Evolutionary conservation across 2,329 filamentous ascomycete genomes (phyloP).

Genomic region (Xylaria arbuscula): DNA sequence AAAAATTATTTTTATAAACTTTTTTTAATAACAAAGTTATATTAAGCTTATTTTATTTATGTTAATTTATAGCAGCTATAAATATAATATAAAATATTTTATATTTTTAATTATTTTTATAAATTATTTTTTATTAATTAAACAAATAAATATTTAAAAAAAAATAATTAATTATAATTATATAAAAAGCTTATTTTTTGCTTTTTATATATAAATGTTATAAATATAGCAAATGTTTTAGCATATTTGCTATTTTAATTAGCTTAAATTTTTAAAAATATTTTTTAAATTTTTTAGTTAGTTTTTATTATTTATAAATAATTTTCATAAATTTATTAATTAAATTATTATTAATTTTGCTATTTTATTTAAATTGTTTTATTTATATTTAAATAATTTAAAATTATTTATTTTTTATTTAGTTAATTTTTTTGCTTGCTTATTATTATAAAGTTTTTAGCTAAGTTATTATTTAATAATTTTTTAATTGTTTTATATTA

Average conservation of each 20-base stretch:
- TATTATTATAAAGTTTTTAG: background rate
- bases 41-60: background rate
- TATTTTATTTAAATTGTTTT: background rate
- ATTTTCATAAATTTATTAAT: background rate
- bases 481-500: too few species aligned
- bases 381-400: background rate
- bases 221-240: background rate
- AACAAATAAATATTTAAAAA: slow-evolving; percentile 3
- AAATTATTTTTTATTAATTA: slow-evolving; percentile 3
- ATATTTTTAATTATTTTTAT: slow-evolving; percentile 4
- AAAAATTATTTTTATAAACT: background rate
- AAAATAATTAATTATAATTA: background rate
- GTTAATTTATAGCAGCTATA: background rate
- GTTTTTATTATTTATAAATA: too few species aligned
- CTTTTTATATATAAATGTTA: background rate
- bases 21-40: background rate
- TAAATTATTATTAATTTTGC: background rate
- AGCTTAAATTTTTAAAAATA: background rate
- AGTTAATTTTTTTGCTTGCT: too few species aligned
- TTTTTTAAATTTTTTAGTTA: background rate
- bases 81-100: slow-evolving; percentile 9
- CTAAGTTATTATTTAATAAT: too few species aligned
- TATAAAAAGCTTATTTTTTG: background rate
- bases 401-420: background rate
- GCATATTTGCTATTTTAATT: background rate